Base-by-base conservation (phyloP, 257 asterid species). In the Agastache rugosa region DNA sequence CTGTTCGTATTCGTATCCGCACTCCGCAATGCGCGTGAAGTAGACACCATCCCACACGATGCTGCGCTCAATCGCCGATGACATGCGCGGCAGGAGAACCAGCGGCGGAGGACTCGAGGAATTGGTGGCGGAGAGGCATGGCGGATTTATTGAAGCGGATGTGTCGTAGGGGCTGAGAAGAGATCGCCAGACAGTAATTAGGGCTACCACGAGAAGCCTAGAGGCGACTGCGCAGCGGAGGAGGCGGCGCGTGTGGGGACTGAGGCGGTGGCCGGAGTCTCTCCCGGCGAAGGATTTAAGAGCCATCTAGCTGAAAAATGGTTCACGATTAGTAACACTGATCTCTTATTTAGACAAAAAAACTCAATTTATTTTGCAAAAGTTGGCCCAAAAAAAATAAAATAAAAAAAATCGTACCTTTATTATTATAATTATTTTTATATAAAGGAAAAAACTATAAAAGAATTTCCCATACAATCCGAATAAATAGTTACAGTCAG, bases 1-100 rank as follows among this genome's bases (percentile, higher is more conserved):
- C 81, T 94, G 99, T 65, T 94, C 99, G 74, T 94, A 94, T 64
- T 94, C 99, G 68, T 94, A 94, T 55, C 98, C 97, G 62, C 99
- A 94, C 81, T 90, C 85, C 0, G 96, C 96, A 10, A 89, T 86
- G 69, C 98, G 97, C 20, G 80, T 78, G 71, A 89, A 94, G 85
- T 92, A 90, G 55, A 92, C 98, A 42, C 97, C 76, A 75, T 94
- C 99, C 99, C 99, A 94, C 22, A 92, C 99, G 34, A 94, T 81
- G 81, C 98, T 87, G 55, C 77, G 79, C 88, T 94, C 97, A 25
- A 94, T 78, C 34, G 87, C 85, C 14, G 87, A 72, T 14, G 91
- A 92, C 1, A 90, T 20, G 8, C 77, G 55, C 12, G 96, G 96
- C 22, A 94, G 82, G 29, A 81, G 78, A 62, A 84, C 74, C 42